These are phyloP conservation scores for Boletellus ananas DNA, from an alignment of 768 basidiomycete genomes.

Conservation along the genomic window DNA sequence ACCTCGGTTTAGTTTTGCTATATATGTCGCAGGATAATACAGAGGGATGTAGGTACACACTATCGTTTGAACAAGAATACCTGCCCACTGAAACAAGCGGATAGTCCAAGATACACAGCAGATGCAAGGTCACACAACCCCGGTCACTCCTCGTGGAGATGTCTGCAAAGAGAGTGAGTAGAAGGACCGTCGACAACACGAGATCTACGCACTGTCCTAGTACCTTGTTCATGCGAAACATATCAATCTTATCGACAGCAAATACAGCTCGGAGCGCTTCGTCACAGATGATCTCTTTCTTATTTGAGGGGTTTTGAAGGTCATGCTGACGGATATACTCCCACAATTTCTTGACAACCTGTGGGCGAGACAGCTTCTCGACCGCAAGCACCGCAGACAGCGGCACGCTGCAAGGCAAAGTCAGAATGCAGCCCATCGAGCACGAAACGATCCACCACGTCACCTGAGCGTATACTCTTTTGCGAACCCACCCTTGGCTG, in stretches of 20 bases:
- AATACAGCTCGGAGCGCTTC: conserved; percentile 69
- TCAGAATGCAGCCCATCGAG: conserved; percentile 5
- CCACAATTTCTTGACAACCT: conserved; percentile 90
- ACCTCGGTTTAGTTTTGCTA: conserved; percentile 4
- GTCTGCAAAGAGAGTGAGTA: conserved; percentile 17
- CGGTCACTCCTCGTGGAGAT: conserved; percentile 29
- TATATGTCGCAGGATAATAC: conserved; percentile 10
- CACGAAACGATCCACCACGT: neutral
- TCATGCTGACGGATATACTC: conserved; percentile 77
- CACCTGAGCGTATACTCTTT: conserved; percentile 78
- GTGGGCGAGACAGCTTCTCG: conserved; percentile 75
- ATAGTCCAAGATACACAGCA: conserved; percentile 2
- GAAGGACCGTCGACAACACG: neutral
- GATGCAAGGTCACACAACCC: neutral
- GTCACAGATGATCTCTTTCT: conserved; percentile 84
- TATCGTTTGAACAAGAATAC: conserved; percentile 3
- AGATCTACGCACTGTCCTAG: conserved; percentile 59
- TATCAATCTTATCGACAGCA: conserved; percentile 76
- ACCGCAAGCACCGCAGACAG: conserved; percentile 66
- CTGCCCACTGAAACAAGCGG: neutral
- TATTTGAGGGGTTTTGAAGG: conserved; percentile 83
- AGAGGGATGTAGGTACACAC: conserved; percentile 6
- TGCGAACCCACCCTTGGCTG: conserved; percentile 69
- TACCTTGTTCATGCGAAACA: conserved; percentile 95
- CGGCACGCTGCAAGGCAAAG: conserved; percentile 50